These are phyloP conservation scores for Pythium monospermum DNA, from an alignment of 352 stramenopile species.

Conservation along the genomic window DNA sequence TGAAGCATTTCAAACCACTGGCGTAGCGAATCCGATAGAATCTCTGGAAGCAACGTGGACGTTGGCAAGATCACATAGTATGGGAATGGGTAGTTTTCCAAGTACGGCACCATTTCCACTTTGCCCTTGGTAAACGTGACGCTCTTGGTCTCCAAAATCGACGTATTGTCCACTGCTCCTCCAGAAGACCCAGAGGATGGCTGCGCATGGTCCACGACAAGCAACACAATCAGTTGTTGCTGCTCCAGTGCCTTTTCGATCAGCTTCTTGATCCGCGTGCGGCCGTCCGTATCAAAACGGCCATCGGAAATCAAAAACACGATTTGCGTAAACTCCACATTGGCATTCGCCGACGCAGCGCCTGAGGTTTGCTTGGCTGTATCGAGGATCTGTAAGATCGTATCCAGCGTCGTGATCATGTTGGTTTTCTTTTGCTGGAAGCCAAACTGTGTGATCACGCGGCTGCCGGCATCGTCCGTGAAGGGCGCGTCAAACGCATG, in stretches of 20 bases:
- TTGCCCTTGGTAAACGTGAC: slow-evolving; percentile 96
- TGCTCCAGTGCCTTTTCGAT: slow-evolving; percentile 96
- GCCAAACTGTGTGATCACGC: slow-evolving; percentile 93
- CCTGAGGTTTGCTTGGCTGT: slow-evolving; percentile 55
- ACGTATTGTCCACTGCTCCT: slow-evolving; percentile 83
- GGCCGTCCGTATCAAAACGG: slow-evolving; percentile 96
- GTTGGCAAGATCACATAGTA: slow-evolving; percentile 99
- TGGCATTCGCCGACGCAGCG: slow-evolving; percentile 27
- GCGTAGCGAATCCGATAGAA: slow-evolving; percentile 97
- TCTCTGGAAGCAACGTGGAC: slow-evolving; percentile 95
- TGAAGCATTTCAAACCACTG: slow-evolving; percentile 99
- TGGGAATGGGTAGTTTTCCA: slow-evolving; percentile 99
- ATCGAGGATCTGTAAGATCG: slow-evolving; percentile 90
- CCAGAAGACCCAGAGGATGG: too few relatives aligned
- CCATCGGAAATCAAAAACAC: slow-evolving; percentile 99
- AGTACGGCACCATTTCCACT: slow-evolving; percentile 95
- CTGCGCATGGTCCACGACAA: slow-evolving; percentile 93
- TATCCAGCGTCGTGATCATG: slow-evolving; percentile 93
- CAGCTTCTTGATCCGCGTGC: slow-evolving; percentile 92
- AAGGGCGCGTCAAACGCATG: slow-evolving; percentile 97
- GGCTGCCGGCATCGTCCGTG: slow-evolving; percentile 92
- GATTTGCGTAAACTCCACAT: slow-evolving; percentile 93
- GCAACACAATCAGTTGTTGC: slow-evolving; percentile 97
- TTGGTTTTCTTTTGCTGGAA: slow-evolving; percentile 98
- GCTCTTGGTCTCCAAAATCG: slow-evolving; percentile 98